Conservation (phyloP, 192 early-diverging fungal species). For the Coemansia sp. region DNA sequence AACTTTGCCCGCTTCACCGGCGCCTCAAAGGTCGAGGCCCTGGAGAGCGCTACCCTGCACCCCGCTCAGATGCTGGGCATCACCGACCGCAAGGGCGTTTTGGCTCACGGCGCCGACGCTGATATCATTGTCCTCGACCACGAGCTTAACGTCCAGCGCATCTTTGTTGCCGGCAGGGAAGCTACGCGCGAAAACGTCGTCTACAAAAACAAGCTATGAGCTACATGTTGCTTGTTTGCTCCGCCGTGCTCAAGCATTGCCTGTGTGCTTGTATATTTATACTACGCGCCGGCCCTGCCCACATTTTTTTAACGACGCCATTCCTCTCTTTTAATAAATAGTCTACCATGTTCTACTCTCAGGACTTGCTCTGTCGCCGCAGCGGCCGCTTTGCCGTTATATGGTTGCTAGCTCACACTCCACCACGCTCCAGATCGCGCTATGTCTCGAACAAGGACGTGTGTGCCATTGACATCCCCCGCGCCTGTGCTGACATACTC, state of each 20-base stretch:
- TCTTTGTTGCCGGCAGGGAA: slow-evolving; percentile 73
- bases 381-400: slow-evolving; percentile 33
- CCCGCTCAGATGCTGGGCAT: slow-evolving; percentile 78
- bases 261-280: background rate
- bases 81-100: slow-evolving; percentile 68
- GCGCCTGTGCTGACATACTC: slow-evolving; percentile 30
- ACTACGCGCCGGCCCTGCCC: background rate
- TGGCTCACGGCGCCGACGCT: slow-evolving; percentile 73
- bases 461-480: slow-evolving; percentile 28
- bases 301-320: background rate
- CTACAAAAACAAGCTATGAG: slow-evolving; percentile 33
- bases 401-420: slow-evolving; percentile 38
- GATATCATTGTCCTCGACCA: slow-evolving; percentile 73
- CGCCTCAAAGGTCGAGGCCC: slow-evolving; percentile 73
- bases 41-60: slow-evolving; percentile 78
- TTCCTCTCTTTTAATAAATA: background rate
- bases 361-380: slow-evolving; percentile 42
- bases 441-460: slow-evolving; percentile 33
- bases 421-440: slow-evolving; percentile 12
- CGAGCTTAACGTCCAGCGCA: slow-evolving; percentile 63
- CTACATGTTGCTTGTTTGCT: too few relatives aligned
- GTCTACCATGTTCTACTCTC: slow-evolving; percentile 44
- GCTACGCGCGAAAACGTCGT: slow-evolving; percentile 36
- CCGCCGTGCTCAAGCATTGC: slow-evolving; percentile 8
- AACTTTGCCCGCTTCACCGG: slow-evolving; percentile 80